A percentile compares a stretch with the other conserved stretches of the same genome.
These are phyloP conservation scores for Aspergillus pseudoterreus DNA, from an alignment of 2,329 filamentous ascomycete species.

Conservation along the genomic window DNA sequence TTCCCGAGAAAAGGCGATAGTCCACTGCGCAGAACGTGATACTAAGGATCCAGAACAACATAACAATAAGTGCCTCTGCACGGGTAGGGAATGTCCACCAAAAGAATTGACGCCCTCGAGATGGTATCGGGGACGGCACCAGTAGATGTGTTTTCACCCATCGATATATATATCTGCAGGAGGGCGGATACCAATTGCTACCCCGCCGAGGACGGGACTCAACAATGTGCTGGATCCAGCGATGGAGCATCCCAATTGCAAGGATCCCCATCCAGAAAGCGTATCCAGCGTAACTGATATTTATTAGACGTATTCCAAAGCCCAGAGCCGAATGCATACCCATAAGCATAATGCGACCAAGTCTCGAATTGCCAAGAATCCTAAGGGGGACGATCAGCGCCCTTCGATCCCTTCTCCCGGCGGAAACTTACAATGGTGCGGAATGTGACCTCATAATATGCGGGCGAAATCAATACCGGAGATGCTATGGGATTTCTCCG, in stretches of 20 bases:
- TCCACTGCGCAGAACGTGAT: constrained; percentile 41
- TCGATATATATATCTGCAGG: constrained; percentile 13
- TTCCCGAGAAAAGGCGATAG: constrained; percentile 45
- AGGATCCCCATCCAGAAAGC: constrained; percentile 40
- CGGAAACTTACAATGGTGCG: constrained; percentile 29
- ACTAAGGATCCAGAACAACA: constrained; percentile 45
- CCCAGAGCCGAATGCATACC: constrained; percentile 22
- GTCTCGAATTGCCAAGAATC: constrained; percentile 29
- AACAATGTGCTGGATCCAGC: constrained; percentile 21
- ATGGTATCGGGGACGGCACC: constrained; percentile 42
- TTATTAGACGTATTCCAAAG: background rate
- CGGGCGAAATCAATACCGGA: constrained; percentile 30
- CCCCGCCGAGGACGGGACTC: constrained; percentile 2
- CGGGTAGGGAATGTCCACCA: constrained; percentile 49
- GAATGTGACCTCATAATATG: constrained; percentile 27
- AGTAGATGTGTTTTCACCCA: constrained; percentile 40
- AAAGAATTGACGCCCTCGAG: constrained; percentile 38
- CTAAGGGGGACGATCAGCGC: constrained; percentile 12
- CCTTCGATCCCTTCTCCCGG: too few relatives aligned
- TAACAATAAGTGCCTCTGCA: constrained; percentile 44
- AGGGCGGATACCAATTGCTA: constrained; percentile 3
- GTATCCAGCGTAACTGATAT: constrained; percentile 28
- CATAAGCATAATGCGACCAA: constrained; percentile 35
- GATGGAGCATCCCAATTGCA: constrained; percentile 31
- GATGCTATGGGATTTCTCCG: constrained; percentile 13